Evolutionary conservation across 768 basidiomycete genomes (phyloP).

Genomic region (Ephemerocybe angulata): DNA sequence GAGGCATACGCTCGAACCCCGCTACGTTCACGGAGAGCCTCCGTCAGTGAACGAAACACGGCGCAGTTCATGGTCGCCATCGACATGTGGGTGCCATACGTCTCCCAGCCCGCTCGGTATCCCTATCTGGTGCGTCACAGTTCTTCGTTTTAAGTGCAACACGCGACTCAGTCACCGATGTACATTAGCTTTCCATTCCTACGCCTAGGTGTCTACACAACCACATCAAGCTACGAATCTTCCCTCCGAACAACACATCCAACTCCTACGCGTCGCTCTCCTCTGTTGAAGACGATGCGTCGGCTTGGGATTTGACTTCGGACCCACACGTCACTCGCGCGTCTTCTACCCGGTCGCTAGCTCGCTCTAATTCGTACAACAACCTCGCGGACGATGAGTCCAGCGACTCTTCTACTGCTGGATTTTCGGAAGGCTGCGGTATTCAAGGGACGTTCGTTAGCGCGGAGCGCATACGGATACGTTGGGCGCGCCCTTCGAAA

Average conservation of each 20-base stretch:
- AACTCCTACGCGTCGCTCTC: conserved; percentile 69
- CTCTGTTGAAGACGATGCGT: conserved; percentile 66
- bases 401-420: conserved; percentile 60
- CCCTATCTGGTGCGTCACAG: conserved; percentile 72
- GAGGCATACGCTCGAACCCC: conserved; percentile 18
- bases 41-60: conserved; percentile 55
- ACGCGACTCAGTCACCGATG: conserved; percentile 7
- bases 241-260: conserved; percentile 47
- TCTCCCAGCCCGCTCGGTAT: conserved; percentile 61
- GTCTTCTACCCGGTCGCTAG: conserved; percentile 37
- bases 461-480: conserved; percentile 67
- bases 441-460: conserved; percentile 79
- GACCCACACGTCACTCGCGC: conserved; percentile 71
- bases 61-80: conserved; percentile 80
- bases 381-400: conserved; percentile 82
- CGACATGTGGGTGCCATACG: conserved; percentile 70
- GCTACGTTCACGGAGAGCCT: conserved; percentile 43
- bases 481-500: conserved; percentile 71
- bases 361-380: conserved; percentile 58
- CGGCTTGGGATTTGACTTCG: conserved; percentile 70
- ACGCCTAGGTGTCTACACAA: conserved; percentile 77
- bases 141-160: not conserved
- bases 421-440: conserved; percentile 57
- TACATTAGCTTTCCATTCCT: conserved; percentile 65
- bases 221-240: conserved; percentile 68